Evolutionary conservation across 176 grass and related monocot species (phyloP).

Genomic region (Carex parvula): DNA sequence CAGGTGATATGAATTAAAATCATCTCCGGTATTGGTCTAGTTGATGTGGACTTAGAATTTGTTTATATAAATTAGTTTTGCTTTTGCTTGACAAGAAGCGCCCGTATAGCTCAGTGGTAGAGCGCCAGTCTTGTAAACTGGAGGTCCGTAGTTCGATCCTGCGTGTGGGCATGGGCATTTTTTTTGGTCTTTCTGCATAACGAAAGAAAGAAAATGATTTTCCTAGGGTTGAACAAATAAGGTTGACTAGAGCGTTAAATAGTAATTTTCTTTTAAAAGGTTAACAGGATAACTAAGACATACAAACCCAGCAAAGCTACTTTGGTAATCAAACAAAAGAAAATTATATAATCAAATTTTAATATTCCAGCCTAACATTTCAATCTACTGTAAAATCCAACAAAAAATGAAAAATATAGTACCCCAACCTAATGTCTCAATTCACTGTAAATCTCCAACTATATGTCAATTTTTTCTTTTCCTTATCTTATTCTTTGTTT

Average conservation of each 20-base stretch:
- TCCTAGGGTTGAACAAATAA: too few species aligned
- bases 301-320: background rate
- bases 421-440: background rate
- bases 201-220: too few species aligned
- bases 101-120: constrained; percentile 95
- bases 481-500: constrained; percentile 6
- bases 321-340: background rate
- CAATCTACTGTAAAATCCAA: background rate
- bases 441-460: background rate
- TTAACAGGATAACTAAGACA: background rate
- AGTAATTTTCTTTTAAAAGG: too few species aligned
- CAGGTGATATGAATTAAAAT: too few species aligned
- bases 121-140: constrained; percentile 99
- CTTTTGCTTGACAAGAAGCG: background rate
- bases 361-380: background rate
- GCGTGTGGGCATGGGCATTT: constrained; percentile 43
- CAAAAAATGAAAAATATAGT: background rate
- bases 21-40: too few species aligned
- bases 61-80: background rate
- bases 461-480: background rate
- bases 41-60: background rate
- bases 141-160: constrained; percentile 95
- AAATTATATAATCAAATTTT: background rate
- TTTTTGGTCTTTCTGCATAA: too few species aligned
- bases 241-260: too few species aligned